Conservation (phyloP, 2,329 filamentous ascomycete species). For the Gnomoniopsis smithogilvyi region DNA sequence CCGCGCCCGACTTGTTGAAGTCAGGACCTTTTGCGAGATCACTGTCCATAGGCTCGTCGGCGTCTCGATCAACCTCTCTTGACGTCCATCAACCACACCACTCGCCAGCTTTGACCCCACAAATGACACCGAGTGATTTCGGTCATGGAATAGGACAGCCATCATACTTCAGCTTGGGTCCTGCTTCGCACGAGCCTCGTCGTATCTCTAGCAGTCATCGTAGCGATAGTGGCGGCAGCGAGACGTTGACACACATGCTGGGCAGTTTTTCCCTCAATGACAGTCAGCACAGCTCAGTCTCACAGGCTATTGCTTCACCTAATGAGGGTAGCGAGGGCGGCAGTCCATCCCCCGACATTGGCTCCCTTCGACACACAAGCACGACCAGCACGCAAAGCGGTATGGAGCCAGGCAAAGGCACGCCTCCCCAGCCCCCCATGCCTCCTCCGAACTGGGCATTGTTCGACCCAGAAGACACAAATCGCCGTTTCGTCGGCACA, state of each 20-base stretch:
- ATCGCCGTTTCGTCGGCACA: slow-evolving; percentile 90
- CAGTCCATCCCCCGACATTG: slow-evolving; percentile 74
- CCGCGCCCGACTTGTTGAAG: slow-evolving; percentile 89
- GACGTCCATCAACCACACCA: slow-evolving; percentile 69
- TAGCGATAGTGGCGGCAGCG: slow-evolving; percentile 90
- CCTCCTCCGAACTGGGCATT: slow-evolving; percentile 87
- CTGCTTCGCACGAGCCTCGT: slow-evolving; percentile 55
- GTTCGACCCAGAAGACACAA: slow-evolving; percentile 92
- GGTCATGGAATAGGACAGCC: slow-evolving; percentile 70
- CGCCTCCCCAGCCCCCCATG: slow-evolving; percentile 65
- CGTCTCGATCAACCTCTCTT: slow-evolving; percentile 76
- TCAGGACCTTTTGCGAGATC: slow-evolving; percentile 86
- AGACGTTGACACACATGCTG: slow-evolving; percentile 79
- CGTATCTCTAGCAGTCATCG: slow-evolving; percentile 77
- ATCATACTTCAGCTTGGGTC: slow-evolving; percentile 82
- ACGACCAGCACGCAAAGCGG: slow-evolving; percentile 42
- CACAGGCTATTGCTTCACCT: slow-evolving; percentile 52
- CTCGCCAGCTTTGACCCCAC: slow-evolving; percentile 80
- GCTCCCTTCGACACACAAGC: slow-evolving; percentile 55
- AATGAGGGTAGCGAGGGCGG: slow-evolving; percentile 70
- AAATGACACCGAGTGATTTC: slow-evolving; percentile 75
- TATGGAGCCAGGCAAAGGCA: slow-evolving; percentile 52
- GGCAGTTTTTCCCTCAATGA: slow-evolving; percentile 74
- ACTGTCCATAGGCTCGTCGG: slow-evolving; percentile 79
- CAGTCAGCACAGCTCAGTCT: slow-evolving; percentile 36